A percentile compares a stretch with the other conserved stretches of the same genome.
Evolutionary conservation across 2,329 filamentous ascomycete species (phyloP).

Genomic region (Cladosporium sp.): DNA sequence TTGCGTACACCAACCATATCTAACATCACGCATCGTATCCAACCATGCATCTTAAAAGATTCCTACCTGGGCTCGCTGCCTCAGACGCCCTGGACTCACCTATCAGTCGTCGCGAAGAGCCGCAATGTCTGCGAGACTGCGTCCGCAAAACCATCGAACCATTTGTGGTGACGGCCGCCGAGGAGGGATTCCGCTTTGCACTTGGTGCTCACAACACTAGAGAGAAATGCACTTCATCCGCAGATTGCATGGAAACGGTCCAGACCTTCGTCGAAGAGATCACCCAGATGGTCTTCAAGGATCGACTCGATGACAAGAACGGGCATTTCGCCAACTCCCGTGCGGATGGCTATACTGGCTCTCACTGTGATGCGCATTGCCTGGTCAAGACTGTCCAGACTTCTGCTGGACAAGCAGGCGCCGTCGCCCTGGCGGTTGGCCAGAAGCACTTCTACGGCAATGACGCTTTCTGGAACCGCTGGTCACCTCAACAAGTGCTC

Average conservation of each 20-base stretch:
- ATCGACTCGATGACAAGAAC: neutral
- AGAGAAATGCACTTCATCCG: neutral
- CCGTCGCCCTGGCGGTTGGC: neutral
- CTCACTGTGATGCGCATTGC: neutral
- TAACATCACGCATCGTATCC: neutral
- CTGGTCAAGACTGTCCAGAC: neutral
- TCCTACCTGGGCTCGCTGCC: neutral
- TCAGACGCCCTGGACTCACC: neutral
- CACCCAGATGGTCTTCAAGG: neutral
- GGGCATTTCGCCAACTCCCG: neutral
- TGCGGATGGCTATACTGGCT: neutral
- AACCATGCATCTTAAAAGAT: neutral
- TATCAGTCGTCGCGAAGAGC: neutral
- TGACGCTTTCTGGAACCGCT: neutral
- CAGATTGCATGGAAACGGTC: neutral
- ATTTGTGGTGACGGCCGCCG: neutral
- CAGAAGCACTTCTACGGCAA: constrained; percentile 8
- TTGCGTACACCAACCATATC: neutral
- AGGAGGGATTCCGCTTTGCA: neutral
- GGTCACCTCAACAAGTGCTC: neutral
- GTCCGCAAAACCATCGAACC: neutral
- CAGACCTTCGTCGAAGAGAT: neutral
- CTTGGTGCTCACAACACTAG: neutral
- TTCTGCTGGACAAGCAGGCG: neutral
- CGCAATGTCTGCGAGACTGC: neutral